A percentile compares a stretch with the other conserved stretches of the same genome.
Conservation (phyloP, 176 grass and related monocot species). For the Thalia dealbata region DNA sequence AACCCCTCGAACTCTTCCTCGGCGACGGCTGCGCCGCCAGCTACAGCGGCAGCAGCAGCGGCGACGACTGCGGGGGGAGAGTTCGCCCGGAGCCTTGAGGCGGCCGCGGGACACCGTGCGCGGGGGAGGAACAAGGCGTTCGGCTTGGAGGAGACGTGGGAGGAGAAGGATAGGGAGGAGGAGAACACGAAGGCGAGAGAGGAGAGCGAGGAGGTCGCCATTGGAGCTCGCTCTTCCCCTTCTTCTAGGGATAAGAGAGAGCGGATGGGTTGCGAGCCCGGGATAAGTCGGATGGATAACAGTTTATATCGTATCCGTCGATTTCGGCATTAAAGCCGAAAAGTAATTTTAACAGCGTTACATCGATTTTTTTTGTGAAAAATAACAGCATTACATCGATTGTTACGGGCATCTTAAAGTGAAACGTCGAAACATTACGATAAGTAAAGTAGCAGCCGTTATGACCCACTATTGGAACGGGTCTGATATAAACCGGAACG, state of each 20-base stretch:
- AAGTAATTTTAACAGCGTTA: not conserved
- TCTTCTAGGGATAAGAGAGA: not conserved
- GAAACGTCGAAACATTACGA: too few species aligned
- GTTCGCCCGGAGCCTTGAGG: not conserved
- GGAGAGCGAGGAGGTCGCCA: slow-evolving; percentile 65
- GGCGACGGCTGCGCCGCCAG: slow-evolving; percentile 23
- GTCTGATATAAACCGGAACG: too few species aligned
- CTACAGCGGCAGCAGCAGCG: slow-evolving; percentile 11
- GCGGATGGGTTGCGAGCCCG: not conserved
- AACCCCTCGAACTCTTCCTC: slow-evolving; percentile 25
- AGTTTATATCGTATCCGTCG: not conserved
- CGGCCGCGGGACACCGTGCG: slow-evolving; percentile 2
- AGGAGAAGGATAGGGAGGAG: slow-evolving; percentile 53
- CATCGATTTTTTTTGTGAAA: not conserved
- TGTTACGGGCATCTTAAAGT: not conserved
- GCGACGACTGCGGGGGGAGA: slow-evolving; percentile 1
- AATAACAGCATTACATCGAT: not conserved
- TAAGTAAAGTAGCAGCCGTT: too few species aligned
- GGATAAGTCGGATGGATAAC: not conserved
- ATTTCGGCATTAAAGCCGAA: not conserved
- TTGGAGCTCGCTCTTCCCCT: not conserved
- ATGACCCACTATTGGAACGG: too few species aligned
- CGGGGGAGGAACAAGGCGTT: slow-evolving; percentile 15
- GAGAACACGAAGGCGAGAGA: slow-evolving; percentile 55
- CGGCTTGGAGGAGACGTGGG: slow-evolving; percentile 1